Evolutionary conservation across 768 basidiomycete species (phyloP).

Genomic region (Neoboletus subvelutipes): DNA sequence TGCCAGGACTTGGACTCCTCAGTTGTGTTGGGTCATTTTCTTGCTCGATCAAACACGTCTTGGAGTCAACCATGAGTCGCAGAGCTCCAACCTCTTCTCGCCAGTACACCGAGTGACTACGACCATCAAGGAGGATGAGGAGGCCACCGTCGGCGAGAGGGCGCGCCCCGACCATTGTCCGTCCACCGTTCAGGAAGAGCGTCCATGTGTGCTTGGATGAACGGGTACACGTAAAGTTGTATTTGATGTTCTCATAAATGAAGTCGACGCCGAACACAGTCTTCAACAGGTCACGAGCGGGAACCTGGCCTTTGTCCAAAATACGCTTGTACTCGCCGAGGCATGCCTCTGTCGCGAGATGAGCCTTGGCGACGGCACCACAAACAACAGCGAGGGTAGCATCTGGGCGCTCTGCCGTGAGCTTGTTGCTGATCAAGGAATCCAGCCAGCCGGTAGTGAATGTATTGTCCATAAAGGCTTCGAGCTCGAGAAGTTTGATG

Average conservation of each 20-base stretch:
- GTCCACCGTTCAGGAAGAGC: slow-evolving; percentile 93
- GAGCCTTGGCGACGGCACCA: slow-evolving; percentile 93
- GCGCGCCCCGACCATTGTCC: slow-evolving; percentile 88
- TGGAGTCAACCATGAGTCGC: slow-evolving; percentile 90
- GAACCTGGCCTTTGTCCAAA: slow-evolving; percentile 97
- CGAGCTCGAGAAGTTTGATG: slow-evolving; percentile 94
- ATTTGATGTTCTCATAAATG: slow-evolving; percentile 94
- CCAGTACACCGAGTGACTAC: slow-evolving; percentile 98
- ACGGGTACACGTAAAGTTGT: slow-evolving; percentile 92
- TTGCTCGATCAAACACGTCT: slow-evolving; percentile 98
- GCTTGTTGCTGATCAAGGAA: slow-evolving; percentile 92
- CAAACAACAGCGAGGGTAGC: slow-evolving; percentile 90
- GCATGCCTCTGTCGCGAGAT: slow-evolving; percentile 86
- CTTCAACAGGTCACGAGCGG: slow-evolving; percentile 89
- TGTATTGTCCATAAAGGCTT: slow-evolving; percentile 95
- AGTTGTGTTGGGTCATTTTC: slow-evolving; percentile 99
- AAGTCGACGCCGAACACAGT: slow-evolving; percentile 97
- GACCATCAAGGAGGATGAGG: slow-evolving; percentile 86
- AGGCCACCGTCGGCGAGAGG: slow-evolving; percentile 94
- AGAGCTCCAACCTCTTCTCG: slow-evolving; percentile 95
- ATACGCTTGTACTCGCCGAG: slow-evolving; percentile 92
- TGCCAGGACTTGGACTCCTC: slow-evolving; percentile 93
- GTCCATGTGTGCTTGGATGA: slow-evolving; percentile 90
- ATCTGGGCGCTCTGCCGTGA: slow-evolving; percentile 97
- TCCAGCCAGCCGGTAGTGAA: slow-evolving; percentile 99